phyloP scores from a whole-genome alignment of 345 rosid genomes.

The Acer campestre region DNA sequence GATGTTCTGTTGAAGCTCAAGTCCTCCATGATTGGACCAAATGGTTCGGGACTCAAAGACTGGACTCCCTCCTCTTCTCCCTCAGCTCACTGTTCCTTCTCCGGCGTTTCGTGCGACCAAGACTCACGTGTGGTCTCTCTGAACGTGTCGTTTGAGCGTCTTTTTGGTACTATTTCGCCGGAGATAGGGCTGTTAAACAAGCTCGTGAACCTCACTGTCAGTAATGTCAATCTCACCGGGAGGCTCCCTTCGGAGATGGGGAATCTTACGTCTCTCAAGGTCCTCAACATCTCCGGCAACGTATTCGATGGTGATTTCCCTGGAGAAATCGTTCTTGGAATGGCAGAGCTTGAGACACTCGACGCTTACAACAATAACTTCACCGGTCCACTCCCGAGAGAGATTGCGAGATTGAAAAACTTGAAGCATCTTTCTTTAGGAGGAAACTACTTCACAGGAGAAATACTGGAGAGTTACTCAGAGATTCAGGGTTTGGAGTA shows the following conservation, averaged over 20 bases:
- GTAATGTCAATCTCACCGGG: conserved; percentile 54
- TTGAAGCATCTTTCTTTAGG: conserved; percentile 61
- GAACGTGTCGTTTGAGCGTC: conserved; percentile 46
- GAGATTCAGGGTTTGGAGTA: conserved; percentile 65
- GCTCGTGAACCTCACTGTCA: conserved; percentile 70
- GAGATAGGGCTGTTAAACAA: conserved; percentile 60
- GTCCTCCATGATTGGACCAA: conserved; percentile 54
- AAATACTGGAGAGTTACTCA: conserved; percentile 67
- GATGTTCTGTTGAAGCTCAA: conserved; percentile 65
- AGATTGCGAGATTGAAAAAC: conserved; percentile 47
- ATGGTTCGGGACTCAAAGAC: conserved; percentile 62
- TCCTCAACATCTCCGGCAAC: conserved; percentile 72
- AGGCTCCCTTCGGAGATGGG: conserved; percentile 57
- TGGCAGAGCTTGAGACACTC: conserved; percentile 60
- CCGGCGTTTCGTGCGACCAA: conserved; percentile 72
- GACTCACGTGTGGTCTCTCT: conserved; percentile 60
- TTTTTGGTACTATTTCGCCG: conserved; percentile 62
- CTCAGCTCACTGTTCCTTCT: conserved; percentile 68
- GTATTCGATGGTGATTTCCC: conserved; percentile 54
- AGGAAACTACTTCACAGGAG: conserved; percentile 78
- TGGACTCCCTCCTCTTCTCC: conserved; percentile 51
- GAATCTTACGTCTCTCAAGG: conserved; percentile 52
- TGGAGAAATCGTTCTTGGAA: conserved; percentile 45
- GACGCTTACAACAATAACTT: conserved; percentile 73
- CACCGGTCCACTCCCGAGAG: conserved; percentile 57